Conservation (phyloP, 176 grass and related monocot species). For the Otatea glauca region DNA sequence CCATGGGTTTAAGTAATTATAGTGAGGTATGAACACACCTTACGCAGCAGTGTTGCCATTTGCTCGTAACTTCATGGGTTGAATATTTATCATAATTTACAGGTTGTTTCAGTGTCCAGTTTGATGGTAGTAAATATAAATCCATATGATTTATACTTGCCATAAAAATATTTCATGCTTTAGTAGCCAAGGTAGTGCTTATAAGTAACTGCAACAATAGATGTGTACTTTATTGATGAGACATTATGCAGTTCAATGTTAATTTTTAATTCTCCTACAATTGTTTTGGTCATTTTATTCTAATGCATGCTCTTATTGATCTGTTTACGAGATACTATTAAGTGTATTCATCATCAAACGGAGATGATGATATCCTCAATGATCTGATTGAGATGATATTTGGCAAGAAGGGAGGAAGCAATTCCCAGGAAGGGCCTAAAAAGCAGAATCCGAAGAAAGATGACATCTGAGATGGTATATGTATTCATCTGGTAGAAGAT, state of each 20-base stretch:
- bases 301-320: too few species aligned
- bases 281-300: too few species aligned
- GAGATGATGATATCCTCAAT: constrained; percentile 85
- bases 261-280: background rate
- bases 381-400: constrained; percentile 96
- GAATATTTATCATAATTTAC: constrained; percentile 25
- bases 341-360: too few species aligned
- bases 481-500: constrained; percentile 50
- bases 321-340: too few species aligned
- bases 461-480: constrained; percentile 59
- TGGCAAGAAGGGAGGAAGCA: constrained; percentile 78
- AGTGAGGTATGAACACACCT: background rate
- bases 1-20: background rate
- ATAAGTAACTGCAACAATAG: too few species aligned
- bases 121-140: constrained; percentile 17
- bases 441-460: constrained; percentile 65
- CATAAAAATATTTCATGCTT: too few species aligned
- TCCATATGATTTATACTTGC: constrained; percentile 26
- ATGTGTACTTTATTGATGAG: too few species aligned
- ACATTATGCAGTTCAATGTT: too few species aligned
- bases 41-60: background rate
- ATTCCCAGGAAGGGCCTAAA: constrained; percentile 56
- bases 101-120: background rate
- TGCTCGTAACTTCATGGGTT: background rate
- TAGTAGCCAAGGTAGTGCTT: too few species aligned